Conservation (phyloP, 2,329 filamentous ascomycete genomes). For the Fusarium nurragi region DNA sequence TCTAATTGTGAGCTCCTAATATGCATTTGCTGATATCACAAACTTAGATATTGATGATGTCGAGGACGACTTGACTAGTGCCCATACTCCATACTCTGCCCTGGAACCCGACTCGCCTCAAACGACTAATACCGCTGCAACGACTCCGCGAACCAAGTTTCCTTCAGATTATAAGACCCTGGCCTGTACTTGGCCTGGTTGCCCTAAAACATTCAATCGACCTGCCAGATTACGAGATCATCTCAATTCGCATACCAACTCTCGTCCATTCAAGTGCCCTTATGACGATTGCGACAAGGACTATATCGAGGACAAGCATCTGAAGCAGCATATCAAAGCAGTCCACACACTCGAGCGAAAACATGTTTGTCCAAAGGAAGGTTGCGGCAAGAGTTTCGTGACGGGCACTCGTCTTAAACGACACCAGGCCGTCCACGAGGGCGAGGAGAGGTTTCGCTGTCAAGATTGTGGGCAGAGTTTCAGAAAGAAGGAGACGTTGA, state of each 20-base stretch:
- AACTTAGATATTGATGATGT: slow-evolving; percentile 45
- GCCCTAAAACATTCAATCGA: slow-evolving; percentile 86
- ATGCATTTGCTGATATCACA: slow-evolving; percentile 14
- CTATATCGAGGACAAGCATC: slow-evolving; percentile 86
- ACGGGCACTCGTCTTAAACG: slow-evolving; percentile 80
- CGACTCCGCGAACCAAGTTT: slow-evolving; percentile 61
- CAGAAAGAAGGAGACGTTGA: slow-evolving; percentile 85
- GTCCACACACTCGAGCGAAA: slow-evolving; percentile 77
- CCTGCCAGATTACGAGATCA: slow-evolving; percentile 83
- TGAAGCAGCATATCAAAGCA: slow-evolving; percentile 85
- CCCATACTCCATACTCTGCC: slow-evolving; percentile 48
- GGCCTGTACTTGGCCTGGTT: slow-evolving; percentile 76
- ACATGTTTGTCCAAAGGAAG: slow-evolving; percentile 75
- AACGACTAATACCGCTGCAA: slow-evolving; percentile 46
- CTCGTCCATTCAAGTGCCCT: slow-evolving; percentile 79
- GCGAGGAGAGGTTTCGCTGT: slow-evolving; percentile 79
- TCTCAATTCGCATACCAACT: slow-evolving; percentile 84
- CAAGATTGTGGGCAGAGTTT: slow-evolving; percentile 81
- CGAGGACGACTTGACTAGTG: slow-evolving; percentile 48
- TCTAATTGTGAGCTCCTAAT: not conserved
- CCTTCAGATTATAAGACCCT: slow-evolving; percentile 81
- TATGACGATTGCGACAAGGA: slow-evolving; percentile 79
- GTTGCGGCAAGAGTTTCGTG: slow-evolving; percentile 82
- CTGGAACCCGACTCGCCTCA: slow-evolving; percentile 47
- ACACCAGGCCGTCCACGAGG: slow-evolving; percentile 79